These are phyloP conservation scores for Cryptosporidium xiaoi DNA, from an alignment of 169 alveolate species.

Conservation along the genomic window DNA sequence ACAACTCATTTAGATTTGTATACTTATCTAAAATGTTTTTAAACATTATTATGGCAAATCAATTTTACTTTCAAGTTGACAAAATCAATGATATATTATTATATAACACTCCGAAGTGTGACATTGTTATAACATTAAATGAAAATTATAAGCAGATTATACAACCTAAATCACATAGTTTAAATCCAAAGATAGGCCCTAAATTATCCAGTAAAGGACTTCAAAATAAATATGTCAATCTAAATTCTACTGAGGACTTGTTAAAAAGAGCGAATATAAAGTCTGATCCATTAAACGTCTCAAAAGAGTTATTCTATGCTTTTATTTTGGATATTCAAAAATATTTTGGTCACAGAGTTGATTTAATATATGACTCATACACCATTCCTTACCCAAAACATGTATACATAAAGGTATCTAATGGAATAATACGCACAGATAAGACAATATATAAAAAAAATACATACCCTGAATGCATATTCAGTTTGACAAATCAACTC, in stretches of 20 bases:
- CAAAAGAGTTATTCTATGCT: constrained; percentile 29
- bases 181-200: no score
- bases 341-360: constrained; percentile 17
- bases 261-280: constrained; percentile 6
- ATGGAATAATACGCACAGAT: neutral
- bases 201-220: neutral
- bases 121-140: constrained; percentile 13
- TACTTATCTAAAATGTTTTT: constrained; percentile 32
- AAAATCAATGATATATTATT: neutral
- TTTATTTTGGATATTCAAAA: constrained; percentile 14
- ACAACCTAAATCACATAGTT: constrained; percentile 10
- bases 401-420: constrained; percentile 12
- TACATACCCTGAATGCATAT: neutral
- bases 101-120: constrained; percentile 9
- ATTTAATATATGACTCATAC: constrained; percentile 34
- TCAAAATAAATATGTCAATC: constrained; percentile 19
- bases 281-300: constrained; percentile 9
- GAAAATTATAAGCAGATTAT: constrained; percentile 4
- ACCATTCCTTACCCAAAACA: constrained; percentile 36
- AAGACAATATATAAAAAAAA: neutral
- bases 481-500: neutral
- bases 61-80: constrained; percentile 1
- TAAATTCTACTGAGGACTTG: constrained; percentile 25
- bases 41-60: constrained; percentile 17
- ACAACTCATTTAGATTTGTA: constrained; percentile 32